Evolutionary conservation across 2,329 filamentous ascomycete species (phyloP).

Genomic region (Phyllosticta citribraziliensis): DNA sequence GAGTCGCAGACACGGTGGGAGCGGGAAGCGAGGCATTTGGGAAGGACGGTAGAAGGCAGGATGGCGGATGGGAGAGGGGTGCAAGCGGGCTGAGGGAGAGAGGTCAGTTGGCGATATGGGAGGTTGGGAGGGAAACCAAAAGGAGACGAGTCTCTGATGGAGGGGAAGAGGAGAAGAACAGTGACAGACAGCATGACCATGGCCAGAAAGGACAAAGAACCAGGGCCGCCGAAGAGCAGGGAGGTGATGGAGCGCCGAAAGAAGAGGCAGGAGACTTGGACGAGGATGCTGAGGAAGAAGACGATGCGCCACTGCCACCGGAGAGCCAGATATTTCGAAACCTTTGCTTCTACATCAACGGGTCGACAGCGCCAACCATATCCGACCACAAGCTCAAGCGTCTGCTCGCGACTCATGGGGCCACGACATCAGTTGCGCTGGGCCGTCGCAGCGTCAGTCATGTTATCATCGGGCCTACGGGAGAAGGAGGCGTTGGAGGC

Average conservation of each 20-base stretch:
- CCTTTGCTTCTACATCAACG: constrained; percentile 75
- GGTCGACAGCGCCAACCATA: constrained; percentile 68
- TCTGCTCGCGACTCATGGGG: constrained; percentile 65
- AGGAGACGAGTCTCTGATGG: constrained; percentile 17
- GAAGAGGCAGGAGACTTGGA: neutral
- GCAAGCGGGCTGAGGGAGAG: constrained; percentile 38
- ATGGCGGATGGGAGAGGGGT: constrained; percentile 42
- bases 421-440: constrained; percentile 57
- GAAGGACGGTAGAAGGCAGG: constrained; percentile 40
- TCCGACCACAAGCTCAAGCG: constrained; percentile 83
- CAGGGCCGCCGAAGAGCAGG: neutral
- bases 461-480: constrained; percentile 58
- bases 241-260: neutral
- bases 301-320: neutral
- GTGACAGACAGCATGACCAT: constrained; percentile 14
- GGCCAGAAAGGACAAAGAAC: neutral
- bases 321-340: constrained; percentile 53
- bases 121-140: constrained; percentile 15
- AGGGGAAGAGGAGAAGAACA: constrained; percentile 17
- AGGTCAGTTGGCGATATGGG: constrained; percentile 34
- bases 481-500: constrained; percentile 51
- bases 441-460: constrained; percentile 71
- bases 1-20: constrained; percentile 56
- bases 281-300: neutral
- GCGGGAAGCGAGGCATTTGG: constrained; percentile 50